Conservation (phyloP, 768 basidiomycete species). For the Boletus pseudo-olivaceus region DNA sequence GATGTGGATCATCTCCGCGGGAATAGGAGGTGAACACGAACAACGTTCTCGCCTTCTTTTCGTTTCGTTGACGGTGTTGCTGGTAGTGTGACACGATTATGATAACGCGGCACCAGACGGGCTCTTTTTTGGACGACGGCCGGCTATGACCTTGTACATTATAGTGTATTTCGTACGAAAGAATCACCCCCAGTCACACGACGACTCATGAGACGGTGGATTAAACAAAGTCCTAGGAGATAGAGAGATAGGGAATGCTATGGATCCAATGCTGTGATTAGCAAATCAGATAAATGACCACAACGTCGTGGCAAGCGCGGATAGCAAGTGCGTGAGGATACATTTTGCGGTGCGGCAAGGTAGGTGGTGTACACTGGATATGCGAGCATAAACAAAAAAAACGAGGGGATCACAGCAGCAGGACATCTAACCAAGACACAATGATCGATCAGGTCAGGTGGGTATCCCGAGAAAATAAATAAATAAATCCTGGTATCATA, state of each 20-base stretch:
- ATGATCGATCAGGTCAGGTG: not conserved
- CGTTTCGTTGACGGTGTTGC: not conserved
- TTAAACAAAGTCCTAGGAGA: not conserved
- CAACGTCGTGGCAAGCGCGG: not conserved
- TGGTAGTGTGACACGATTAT: not conserved
- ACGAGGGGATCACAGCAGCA: not conserved
- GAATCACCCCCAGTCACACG: not conserved
- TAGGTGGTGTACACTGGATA: constrained; percentile 19
- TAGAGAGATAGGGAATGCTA: not conserved
- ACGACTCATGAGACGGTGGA: not conserved
- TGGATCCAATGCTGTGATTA: not conserved
- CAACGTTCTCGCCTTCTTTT: too few relatives aligned
- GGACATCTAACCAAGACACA: not conserved
- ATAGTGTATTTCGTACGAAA: constrained; percentile 3
- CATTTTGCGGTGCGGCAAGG: constrained; percentile 13
- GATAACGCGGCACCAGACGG: not conserved
- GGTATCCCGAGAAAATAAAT: constrained; percentile 7
- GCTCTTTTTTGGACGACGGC: not conserved
- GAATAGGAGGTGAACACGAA: not conserved
- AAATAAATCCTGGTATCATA: constrained; percentile 1
- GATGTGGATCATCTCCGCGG: constrained; percentile 13
- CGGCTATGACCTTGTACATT: not conserved
- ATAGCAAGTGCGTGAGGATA: constrained; percentile 21
- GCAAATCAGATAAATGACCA: not conserved
- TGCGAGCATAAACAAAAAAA: not conserved